Conservation (phyloP, 805 yeast genomes). For the Myxozyma neglecta region DNA sequence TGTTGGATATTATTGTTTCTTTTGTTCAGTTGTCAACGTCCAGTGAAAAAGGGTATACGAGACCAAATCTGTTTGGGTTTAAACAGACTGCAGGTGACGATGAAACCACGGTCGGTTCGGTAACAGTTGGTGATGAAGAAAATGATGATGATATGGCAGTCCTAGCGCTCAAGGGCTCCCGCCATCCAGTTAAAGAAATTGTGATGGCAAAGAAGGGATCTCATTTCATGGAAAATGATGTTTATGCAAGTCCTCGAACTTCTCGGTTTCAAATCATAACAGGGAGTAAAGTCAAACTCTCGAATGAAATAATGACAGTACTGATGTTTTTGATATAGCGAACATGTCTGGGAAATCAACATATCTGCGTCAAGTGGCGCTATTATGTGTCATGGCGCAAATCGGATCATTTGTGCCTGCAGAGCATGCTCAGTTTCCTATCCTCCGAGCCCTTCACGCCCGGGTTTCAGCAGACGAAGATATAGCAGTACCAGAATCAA, state of each 20-base stretch:
- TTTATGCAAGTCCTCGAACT: constrained; percentile 40
- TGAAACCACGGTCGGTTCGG: neutral
- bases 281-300: constrained; percentile 39
- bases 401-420: constrained; percentile 49
- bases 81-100: neutral
- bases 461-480: constrained; percentile 20
- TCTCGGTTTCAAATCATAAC: constrained; percentile 53
- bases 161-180: constrained; percentile 39
- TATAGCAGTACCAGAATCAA: constrained; percentile 40
- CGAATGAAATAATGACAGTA: neutral
- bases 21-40: constrained; percentile 33
- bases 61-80: constrained; percentile 11
- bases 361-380: constrained; percentile 53
- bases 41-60: constrained; percentile 15
- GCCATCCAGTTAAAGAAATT: constrained; percentile 49
- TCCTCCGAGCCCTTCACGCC: constrained; percentile 14
- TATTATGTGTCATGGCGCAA: constrained; percentile 55
- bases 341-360: constrained; percentile 61
- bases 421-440: constrained; percentile 33
- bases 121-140: neutral
- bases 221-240: constrained; percentile 45
- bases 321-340: neutral
- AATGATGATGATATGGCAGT: constrained; percentile 3
- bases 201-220: constrained; percentile 26
- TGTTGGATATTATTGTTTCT: constrained; percentile 44